Percentiles rank a stretch among this genome's conserved stretches.
Evolutionary conservation across 306 rosid species (phyloP).

Genomic region (Pyrus pyrifolia): DNA sequence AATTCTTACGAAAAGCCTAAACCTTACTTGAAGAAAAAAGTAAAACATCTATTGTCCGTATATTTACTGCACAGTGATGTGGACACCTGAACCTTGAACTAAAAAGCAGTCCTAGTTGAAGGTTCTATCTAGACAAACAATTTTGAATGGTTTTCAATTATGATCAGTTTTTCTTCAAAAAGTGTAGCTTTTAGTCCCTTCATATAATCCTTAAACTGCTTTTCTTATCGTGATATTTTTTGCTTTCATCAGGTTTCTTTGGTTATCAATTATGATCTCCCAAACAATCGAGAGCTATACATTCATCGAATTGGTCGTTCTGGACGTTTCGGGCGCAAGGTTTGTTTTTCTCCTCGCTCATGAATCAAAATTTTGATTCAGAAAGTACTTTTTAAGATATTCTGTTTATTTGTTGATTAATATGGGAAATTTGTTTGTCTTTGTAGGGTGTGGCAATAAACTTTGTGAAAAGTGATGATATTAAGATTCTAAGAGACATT

Average conservation of each 20-base stretch:
- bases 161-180: too few species aligned
- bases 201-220: neutral
- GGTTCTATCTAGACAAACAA: too few species aligned
- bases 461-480: conserved; percentile 93
- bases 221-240: neutral
- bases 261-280: conserved; percentile 93
- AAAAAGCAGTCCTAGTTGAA: too few species aligned
- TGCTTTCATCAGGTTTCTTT: conserved; percentile 57
- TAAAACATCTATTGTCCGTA: too few species aligned
- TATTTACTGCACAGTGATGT: too few species aligned
- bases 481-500: conserved; percentile 89
- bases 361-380: neutral
- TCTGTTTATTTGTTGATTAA: neutral
- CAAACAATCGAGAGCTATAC: conserved; percentile 95
- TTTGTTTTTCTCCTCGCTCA: conserved; percentile 9
- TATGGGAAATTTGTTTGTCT: conserved; percentile 9
- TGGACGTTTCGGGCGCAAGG: conserved; percentile 99
- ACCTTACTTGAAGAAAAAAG: too few species aligned
- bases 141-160: too few species aligned
- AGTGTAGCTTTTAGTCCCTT: too few species aligned
- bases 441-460: conserved; percentile 96
- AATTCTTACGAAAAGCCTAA: too few species aligned
- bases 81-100: too few species aligned
- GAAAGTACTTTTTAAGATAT: neutral
- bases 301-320: conserved; percentile 97